A percentile compares a stretch with the other conserved stretches of the same genome.
These are phyloP conservation scores for Gillenia trifoliata DNA, from an alignment of 306 rosid genomes.

Conservation along the genomic window DNA sequence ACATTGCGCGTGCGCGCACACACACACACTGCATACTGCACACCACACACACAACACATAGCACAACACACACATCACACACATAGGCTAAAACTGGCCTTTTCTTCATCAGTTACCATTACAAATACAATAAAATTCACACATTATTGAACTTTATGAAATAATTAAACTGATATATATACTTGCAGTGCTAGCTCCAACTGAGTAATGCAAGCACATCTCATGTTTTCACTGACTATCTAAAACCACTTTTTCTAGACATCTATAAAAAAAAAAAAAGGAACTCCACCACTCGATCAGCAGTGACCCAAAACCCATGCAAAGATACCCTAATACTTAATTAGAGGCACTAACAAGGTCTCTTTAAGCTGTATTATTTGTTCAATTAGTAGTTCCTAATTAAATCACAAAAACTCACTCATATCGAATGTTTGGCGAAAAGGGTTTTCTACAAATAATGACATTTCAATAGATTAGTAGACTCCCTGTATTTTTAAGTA, in stretches of 20 bases:
- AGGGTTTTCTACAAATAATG: not conserved
- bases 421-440: not conserved
- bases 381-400: not conserved
- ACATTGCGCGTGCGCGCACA: too few relatives aligned
- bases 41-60: too few relatives aligned
- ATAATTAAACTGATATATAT: too few relatives aligned
- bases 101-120: not conserved
- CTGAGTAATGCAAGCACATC: too few relatives aligned
- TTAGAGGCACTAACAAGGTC: not conserved
- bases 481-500: not conserved
- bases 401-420: not conserved
- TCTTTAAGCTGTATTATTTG: not conserved
- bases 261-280: not conserved
- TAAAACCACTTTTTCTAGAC: not conserved
- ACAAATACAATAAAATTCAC: too few relatives aligned
- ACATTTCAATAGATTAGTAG: not conserved
- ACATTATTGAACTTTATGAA: too few relatives aligned
- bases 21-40: too few relatives aligned
- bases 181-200: too few relatives aligned
- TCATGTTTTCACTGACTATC: too few relatives aligned
- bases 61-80: too few relatives aligned
- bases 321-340: constrained; percentile 5
- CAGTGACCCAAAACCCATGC: constrained; percentile 1
- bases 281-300: not conserved
- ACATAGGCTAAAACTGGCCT: constrained; percentile 11